phyloP scores from a whole-genome alignment of 805 yeast species.

The Candida multigemmis region DNA sequence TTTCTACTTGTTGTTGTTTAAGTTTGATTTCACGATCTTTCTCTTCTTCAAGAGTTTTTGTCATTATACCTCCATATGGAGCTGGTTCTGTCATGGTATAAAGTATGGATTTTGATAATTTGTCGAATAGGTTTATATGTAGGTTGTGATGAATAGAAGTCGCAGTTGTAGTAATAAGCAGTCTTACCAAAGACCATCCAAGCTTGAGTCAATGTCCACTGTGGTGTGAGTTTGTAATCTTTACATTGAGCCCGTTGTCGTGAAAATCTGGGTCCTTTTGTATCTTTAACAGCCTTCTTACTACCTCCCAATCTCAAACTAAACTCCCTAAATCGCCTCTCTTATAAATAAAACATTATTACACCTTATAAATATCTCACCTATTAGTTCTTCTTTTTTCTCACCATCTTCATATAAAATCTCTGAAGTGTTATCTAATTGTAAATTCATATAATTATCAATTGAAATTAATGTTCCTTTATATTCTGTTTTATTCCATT shows the following conservation, averaged over 20 bases:
- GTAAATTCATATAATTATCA: conserved; percentile 89
- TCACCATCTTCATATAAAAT: conserved; percentile 40
- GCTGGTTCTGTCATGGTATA: conserved; percentile 15
- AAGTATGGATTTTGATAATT: too few species aligned
- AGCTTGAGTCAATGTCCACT: too few species aligned
- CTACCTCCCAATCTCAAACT: too few species aligned
- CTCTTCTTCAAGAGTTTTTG: conserved; percentile 30
- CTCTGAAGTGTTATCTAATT: conserved; percentile 49
- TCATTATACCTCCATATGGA: conserved; percentile 36
- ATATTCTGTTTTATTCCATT: conserved; percentile 88
- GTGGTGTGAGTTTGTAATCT: too few species aligned
- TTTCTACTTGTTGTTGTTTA: conserved; percentile 22
- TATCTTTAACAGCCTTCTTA: too few species aligned
- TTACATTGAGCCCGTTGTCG: too few species aligned
- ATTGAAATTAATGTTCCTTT: conserved; percentile 68
- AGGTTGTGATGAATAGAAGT: too few species aligned
- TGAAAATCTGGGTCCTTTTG: too few species aligned
- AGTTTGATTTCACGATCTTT: conserved; percentile 19
- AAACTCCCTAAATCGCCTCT: too few species aligned
- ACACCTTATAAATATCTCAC: conserved; percentile 82
- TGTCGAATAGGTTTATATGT: too few species aligned
- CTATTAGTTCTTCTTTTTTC: conserved; percentile 30
- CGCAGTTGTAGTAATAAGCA: too few species aligned
- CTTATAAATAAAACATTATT: conserved; percentile 80
- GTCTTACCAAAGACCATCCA: too few species aligned